A percentile compares a stretch with the other conserved stretches of the same genome.
Evolutionary conservation across 2,329 filamentous ascomycete genomes (phyloP).

Genomic region (Trichoderma atrobrunneum): DNA sequence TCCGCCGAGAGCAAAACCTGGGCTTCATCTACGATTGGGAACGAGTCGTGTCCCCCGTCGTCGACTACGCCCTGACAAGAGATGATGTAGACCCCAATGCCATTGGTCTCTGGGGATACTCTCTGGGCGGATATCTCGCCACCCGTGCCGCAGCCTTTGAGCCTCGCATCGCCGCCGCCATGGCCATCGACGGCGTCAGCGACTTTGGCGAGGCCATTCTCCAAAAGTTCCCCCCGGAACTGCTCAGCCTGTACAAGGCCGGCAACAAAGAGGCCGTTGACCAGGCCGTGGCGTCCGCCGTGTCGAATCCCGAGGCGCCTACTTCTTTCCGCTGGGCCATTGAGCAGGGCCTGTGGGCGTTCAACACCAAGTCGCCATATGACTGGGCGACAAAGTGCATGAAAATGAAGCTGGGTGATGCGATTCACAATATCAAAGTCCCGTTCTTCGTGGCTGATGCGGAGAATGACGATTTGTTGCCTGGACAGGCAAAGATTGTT

Average conservation of each 20-base stretch:
- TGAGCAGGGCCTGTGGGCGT: conserved; percentile 29
- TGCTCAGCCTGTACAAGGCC: background rate
- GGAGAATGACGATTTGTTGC: conserved; percentile 24
- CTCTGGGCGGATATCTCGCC: conserved; percentile 41
- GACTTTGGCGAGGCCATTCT: conserved; percentile 26
- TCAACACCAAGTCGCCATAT: conserved; percentile 26
- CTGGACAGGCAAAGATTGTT: conserved; percentile 20
- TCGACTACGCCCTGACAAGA: conserved; percentile 36
- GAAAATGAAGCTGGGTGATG: conserved; percentile 16
- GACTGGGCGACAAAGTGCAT: conserved; percentile 22
- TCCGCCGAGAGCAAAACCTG: conserved; percentile 39
- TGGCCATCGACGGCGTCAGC: conserved; percentile 41
- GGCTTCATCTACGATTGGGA: conserved; percentile 48
- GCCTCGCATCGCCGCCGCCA: conserved; percentile 39
- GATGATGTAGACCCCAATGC: conserved; percentile 31
- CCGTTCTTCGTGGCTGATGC: conserved; percentile 27
- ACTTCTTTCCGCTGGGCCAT: conserved; percentile 26
- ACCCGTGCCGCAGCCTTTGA: conserved; percentile 44
- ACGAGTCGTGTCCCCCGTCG: conserved; percentile 38
- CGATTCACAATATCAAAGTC: conserved; percentile 25
- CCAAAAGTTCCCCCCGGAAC: conserved; percentile 6
- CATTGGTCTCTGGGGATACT: conserved; percentile 39
- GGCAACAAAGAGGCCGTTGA: conserved; percentile 24
- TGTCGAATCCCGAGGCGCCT: conserved; percentile 5
- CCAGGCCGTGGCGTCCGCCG: background rate